Conservation (phyloP, 2,329 filamentous ascomycete genomes). For the Talaromyces islandicus region DNA sequence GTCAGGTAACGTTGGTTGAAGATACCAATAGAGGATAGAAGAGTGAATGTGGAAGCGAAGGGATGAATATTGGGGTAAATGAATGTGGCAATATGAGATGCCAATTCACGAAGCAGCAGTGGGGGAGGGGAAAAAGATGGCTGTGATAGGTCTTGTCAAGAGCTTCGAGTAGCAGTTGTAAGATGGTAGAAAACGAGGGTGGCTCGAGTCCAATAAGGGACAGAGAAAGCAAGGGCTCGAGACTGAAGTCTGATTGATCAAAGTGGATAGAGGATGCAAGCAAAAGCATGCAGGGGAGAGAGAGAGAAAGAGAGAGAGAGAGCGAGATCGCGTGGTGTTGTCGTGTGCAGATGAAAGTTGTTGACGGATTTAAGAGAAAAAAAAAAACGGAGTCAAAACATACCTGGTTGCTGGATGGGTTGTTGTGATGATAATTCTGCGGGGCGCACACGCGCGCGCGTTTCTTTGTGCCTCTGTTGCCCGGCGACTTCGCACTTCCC, state of each 20-base stretch:
- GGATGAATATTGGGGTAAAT: background rate
- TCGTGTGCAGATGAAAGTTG: background rate
- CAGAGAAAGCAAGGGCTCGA: background rate
- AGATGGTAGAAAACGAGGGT: background rate
- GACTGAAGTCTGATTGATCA: background rate
- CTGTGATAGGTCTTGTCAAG: background rate
- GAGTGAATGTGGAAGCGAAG: background rate
- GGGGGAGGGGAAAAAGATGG: background rate
- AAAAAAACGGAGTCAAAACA: background rate
- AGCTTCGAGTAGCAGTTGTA: background rate
- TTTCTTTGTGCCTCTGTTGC: background rate
- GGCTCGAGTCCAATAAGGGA: background rate
- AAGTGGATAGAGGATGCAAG: background rate
- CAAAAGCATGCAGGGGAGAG: background rate
- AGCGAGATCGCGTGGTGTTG: background rate
- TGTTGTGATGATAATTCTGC: background rate
- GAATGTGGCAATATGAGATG: background rate
- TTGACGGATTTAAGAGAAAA: background rate
- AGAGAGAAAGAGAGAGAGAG: background rate
- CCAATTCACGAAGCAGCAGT: background rate
- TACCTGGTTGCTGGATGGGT: background rate
- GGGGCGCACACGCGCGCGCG: background rate
- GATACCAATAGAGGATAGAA: background rate
- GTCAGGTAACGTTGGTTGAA: background rate
- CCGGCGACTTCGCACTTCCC: background rate